Base-by-base conservation (phyloP, 2,329 filamentous ascomycete species). In the Clarireedia sp. region DNA sequence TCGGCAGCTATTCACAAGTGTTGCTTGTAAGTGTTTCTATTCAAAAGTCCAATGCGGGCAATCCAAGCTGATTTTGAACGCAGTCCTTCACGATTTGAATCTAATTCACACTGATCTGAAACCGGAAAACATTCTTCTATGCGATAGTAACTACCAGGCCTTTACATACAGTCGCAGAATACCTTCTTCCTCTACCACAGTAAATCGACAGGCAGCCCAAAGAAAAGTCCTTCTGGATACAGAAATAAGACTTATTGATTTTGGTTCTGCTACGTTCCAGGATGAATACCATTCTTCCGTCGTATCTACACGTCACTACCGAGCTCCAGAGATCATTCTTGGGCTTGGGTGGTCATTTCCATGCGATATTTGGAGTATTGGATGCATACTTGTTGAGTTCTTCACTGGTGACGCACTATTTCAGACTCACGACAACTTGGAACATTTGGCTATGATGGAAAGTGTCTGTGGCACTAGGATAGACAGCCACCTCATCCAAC, bases 71-170 rank as follows among this genome's bases (percentile, higher is more conserved):
- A 54, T 57, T 69, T 58, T 21, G 45, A 14, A 26, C 59, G 1
- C 55, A 95, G 90, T 97, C 71, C 78, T 99, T 21, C 94, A 99
- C 69, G 94, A 99, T 72, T 80, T 99, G 17, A 96, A 97, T 70
- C 81, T 99, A 62, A 96, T 99, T 59, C 94, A 99, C 70, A 99
- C 94, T 9, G 83, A 87, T 67, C 70, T 87, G 48, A 87, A 87
- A 67, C 83, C 83, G 0, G 83, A 87, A 66, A 87, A 87, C 63
- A 87, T 87, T 59, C 74, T 87, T 26, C 75, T 87, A 10, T 83
- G 81, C 60, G 77, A 85, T 59, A 82, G 78, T 62, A 72, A 76
- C 3, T 87, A 86, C 61, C 83, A 87, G 66, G 85, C 82, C 1
- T 87, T 87, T 63, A 86, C 83, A 2, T 87, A 87, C 66, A 86